Percentiles rank a stretch among this genome's conserved stretches.
phyloP scores from a whole-genome alignment of 495 filamentous ascomycete genomes.

The Amniculicola lignicola region DNA sequence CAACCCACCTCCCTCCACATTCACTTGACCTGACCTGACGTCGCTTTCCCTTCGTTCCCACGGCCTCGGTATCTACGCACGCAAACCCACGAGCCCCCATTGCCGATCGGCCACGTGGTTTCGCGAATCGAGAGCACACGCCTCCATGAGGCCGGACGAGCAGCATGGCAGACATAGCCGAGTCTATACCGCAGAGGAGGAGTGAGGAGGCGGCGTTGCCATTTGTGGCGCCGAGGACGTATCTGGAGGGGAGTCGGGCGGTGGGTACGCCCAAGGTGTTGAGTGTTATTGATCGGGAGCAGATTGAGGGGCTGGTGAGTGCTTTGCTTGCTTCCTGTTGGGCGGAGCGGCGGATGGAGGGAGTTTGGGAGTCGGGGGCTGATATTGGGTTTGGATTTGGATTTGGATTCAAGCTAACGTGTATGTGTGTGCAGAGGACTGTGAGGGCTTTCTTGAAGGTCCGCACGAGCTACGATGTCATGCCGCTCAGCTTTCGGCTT shows the following conservation, averaged over 20 bases:
- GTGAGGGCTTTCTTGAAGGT: slow-evolving; percentile 96
- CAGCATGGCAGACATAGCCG: slow-evolving; percentile 25
- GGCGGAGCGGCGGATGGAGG: not conserved
- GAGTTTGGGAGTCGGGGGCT: not conserved
- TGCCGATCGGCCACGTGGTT: not conserved
- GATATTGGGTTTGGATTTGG: too few relatives aligned
- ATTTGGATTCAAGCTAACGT: too few relatives aligned
- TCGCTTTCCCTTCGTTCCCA: too few relatives aligned
- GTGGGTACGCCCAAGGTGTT: slow-evolving; percentile 58
- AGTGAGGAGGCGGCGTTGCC: not conserved
- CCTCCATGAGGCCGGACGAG: slow-evolving; percentile 30
- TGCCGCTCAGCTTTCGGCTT: slow-evolving; percentile 94
- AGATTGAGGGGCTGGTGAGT: slow-evolving; percentile 87
- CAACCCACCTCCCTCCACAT: not conserved
- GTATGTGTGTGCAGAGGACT: slow-evolving; percentile 63
- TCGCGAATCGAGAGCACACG: not conserved
- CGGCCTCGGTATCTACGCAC: too few relatives aligned
- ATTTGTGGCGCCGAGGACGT: slow-evolving; percentile 80
- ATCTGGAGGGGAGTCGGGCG: slow-evolving; percentile 55
- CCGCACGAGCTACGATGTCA: slow-evolving; percentile 94
- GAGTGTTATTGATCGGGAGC: slow-evolving; percentile 81
- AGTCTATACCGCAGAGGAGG: slow-evolving; percentile 7
- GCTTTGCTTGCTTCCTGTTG: not conserved
- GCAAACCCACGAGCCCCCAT: not conserved
- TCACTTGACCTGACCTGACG: not conserved